phyloP scores from a whole-genome alignment of 306 rosid species.

The Hippophae tibetana region DNA sequence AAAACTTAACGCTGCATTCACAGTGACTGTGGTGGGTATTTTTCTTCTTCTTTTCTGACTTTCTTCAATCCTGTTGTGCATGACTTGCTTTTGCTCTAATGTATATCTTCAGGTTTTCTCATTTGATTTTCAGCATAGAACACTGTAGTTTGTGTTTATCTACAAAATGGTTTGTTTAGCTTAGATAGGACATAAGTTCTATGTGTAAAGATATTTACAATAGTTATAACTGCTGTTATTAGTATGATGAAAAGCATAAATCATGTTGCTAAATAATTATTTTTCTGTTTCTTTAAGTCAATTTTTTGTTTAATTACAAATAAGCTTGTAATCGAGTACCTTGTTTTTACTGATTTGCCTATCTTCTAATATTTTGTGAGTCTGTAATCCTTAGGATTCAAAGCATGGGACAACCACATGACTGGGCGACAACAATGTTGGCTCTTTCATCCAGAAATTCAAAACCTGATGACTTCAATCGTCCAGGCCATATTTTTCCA shows the following conservation, averaged over 20 bases:
- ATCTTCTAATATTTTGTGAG: background rate
- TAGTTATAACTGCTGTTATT: no score
- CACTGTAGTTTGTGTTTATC: background rate
- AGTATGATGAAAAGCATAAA: no score
- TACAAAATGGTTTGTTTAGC: no score
- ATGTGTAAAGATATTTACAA: no score
- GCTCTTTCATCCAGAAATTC: constrained; percentile 86
- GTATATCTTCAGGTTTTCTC: background rate
- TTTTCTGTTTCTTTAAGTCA: background rate
- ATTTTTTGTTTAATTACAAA: background rate
- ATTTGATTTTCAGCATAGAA: no score
- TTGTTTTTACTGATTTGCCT: background rate
- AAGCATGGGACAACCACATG: constrained; percentile 68
- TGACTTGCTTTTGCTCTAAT: background rate
- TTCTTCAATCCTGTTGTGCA: constrained; percentile 1
- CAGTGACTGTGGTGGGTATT: constrained; percentile 71
- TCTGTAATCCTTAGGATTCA: constrained; percentile 4
- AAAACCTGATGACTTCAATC: constrained; percentile 67
- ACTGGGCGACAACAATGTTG: constrained; percentile 78
- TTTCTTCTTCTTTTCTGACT: background rate
- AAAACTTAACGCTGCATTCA: constrained; percentile 67
- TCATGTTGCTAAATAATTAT: no score
- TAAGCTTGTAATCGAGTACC: no score
- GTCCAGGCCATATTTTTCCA: constrained; percentile 26
- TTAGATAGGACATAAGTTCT: no score